These are phyloP conservation scores for Thalassiosira exigua DNA, from an alignment of 352 stramenopile species.

Conservation along the genomic window DNA sequence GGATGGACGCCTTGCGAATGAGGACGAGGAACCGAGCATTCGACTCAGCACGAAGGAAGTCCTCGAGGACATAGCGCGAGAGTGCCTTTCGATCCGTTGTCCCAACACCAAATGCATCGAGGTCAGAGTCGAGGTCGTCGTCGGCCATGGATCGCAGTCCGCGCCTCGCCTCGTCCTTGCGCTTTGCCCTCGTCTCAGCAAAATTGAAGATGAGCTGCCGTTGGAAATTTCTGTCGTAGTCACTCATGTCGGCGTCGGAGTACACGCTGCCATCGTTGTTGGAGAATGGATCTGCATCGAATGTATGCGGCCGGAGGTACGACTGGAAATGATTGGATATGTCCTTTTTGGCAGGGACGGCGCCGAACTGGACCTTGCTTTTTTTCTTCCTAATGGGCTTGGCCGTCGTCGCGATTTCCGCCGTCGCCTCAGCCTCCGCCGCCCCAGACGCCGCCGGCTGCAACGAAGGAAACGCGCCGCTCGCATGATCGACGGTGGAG, in stretches of 20 bases:
- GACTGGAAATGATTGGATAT: too few relatives aligned
- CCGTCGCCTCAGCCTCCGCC: too few relatives aligned
- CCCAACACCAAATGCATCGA: neutral
- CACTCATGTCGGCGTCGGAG: neutral
- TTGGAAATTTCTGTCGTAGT: neutral
- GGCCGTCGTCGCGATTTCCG: too few relatives aligned
- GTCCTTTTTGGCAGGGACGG: too few relatives aligned
- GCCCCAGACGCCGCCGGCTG: too few relatives aligned
- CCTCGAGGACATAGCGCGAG: constrained; percentile 1
- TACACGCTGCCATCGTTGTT: neutral
- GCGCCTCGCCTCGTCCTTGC: neutral
- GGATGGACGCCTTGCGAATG: neutral
- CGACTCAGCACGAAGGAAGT: neutral
- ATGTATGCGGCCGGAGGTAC: constrained; percentile 2
- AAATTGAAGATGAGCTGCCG: constrained; percentile 11
- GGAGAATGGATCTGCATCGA: neutral
- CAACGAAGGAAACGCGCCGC: too few relatives aligned
- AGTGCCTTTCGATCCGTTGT: neutral
- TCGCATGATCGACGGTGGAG: too few relatives aligned
- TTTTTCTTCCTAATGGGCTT: too few relatives aligned
- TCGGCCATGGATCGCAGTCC: neutral
- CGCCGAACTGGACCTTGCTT: too few relatives aligned
- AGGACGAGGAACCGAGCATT: neutral
- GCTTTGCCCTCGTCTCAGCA: constrained; percentile 1
- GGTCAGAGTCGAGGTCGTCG: constrained; percentile 5